Evolutionary conservation across 2,329 filamentous ascomycete genomes (phyloP), one percentile per base, ranked within the genome.

Genomic region (Botryotinia calthae): DNA sequence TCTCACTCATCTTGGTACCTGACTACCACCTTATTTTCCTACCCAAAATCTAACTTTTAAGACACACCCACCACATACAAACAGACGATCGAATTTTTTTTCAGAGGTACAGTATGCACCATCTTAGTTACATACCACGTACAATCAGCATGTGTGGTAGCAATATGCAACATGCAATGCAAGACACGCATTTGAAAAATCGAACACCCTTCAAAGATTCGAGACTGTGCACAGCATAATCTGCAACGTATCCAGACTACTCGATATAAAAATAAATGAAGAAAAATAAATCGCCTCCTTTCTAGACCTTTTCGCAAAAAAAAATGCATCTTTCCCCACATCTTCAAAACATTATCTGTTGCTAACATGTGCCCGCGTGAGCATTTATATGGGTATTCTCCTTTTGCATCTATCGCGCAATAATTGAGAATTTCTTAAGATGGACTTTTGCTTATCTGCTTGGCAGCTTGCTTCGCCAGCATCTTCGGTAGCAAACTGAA

Each of bases 1-100:
- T n/a, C 25, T 42, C 37, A 56, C 18, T 56, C 46, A 56, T 68
- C 65, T 68, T 68, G 65, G 65, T 68, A 68, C 65, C 65, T 68
- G 65, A 68, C 48, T 68, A 42, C 65, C 37, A 68, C 44, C 44
- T 66, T 66, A 51, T 37, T 37, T 66, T 66, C 44, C 65, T 68
- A 68, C 65, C 65, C 65, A 68, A 68, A 56, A 68, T 34, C 20
- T 68, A 14, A 42, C 42, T 34, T 65, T 2, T 34, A 37, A 65
- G 42, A 65, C 62, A 65, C 28, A n/a, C 12, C 62, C 42, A 65
- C 62, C 42, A 22, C 28, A 34, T 12, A 22, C 34, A 28, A 37
- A 14, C 25, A 56, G 48, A 42, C 34, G 65, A 56, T n/a, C 63
- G 3, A 37, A n/a, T 34, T 37, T 37, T 51, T 42, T 62, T 61